Percentiles rank a stretch among this genome's conserved stretches.
Conservation (phyloP, 2,329 filamentous ascomycete genomes). For the Penicillium fuscoglaucum region DNA sequence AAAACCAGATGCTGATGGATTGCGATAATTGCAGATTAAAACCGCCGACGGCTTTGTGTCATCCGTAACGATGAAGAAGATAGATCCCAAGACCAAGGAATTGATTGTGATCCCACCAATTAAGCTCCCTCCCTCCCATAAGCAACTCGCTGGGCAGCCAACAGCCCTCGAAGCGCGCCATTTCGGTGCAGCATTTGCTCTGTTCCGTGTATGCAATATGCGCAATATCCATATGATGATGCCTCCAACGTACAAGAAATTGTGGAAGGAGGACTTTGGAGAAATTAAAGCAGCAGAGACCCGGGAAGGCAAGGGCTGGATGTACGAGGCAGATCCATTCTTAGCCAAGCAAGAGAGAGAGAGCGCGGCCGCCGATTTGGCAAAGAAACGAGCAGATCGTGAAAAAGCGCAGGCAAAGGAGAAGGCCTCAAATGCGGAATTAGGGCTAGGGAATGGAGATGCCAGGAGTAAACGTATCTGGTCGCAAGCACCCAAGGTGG, state of each 20-base stretch:
- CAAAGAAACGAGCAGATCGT: slow-evolving; percentile 75
- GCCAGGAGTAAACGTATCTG: slow-evolving; percentile 67
- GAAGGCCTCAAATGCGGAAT: slow-evolving; percentile 64
- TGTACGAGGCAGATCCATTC: slow-evolving; percentile 96
- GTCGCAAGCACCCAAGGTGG: slow-evolving; percentile 83
- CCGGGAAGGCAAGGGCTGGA: slow-evolving; percentile 74
- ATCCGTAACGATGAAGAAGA: slow-evolving; percentile 72
- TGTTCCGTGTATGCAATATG: slow-evolving; percentile 92
- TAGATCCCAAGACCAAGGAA: slow-evolving; percentile 81
- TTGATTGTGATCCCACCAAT: slow-evolving; percentile 74
- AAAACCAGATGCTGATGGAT: slow-evolving; percentile 18
- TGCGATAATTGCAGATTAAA: slow-evolving; percentile 53
- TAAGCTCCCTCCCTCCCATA: slow-evolving; percentile 73
- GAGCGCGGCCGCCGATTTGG: slow-evolving; percentile 70
- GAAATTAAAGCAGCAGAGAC: slow-evolving; percentile 78
- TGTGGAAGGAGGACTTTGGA: slow-evolving; percentile 89
- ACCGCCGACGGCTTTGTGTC: slow-evolving; percentile 73
- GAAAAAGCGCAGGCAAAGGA: slow-evolving; percentile 62
- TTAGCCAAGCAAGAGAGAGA: slow-evolving; percentile 75
- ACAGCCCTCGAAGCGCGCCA: slow-evolving; percentile 89
- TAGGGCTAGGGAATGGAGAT: slow-evolving; percentile 46
- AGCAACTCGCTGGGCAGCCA: slow-evolving; percentile 71
- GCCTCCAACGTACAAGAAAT: slow-evolving; percentile 80
- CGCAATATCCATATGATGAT: slow-evolving; percentile 94
- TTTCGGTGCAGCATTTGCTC: slow-evolving; percentile 85